Percentiles rank a stretch among this genome's conserved stretches.
Evolutionary conservation across 306 rosid species (phyloP).

Genomic region (Phaseolus lunatus): DNA sequence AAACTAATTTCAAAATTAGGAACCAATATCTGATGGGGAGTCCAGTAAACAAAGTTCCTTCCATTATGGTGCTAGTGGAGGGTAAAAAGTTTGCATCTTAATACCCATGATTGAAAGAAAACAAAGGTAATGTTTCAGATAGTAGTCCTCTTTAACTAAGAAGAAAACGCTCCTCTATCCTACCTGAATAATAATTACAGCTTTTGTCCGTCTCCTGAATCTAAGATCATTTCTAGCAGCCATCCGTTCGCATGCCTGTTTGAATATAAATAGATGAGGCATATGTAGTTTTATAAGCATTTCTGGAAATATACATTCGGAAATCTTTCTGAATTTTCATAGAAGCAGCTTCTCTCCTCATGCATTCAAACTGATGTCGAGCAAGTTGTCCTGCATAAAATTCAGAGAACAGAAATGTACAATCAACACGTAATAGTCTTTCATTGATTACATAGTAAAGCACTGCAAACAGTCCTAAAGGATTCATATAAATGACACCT

Average conservation of each 20-base stretch:
- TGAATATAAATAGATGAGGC: constrained; percentile 73
- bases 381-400: constrained; percentile 73
- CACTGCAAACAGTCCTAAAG: constrained; percentile 31
- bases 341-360: constrained; percentile 87
- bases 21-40: not conserved
- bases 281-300: constrained; percentile 50
- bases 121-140: constrained; percentile 13
- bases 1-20: constrained; percentile 8
- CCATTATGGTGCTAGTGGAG: not conserved
- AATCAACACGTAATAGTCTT: not conserved
- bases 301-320: constrained; percentile 62
- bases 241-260: constrained; percentile 73
- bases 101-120: not conserved
- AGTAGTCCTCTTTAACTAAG: constrained; percentile 5
- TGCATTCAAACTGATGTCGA: constrained; percentile 56
- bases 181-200: constrained; percentile 83
- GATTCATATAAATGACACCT: constrained; percentile 59
- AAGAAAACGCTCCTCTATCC: constrained; percentile 21
- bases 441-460: constrained; percentile 31
- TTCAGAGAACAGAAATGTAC: constrained; percentile 37
- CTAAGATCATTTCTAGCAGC: constrained; percentile 75
- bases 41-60: not conserved
- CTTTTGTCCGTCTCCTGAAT: constrained; percentile 61
- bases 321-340: constrained; percentile 72
- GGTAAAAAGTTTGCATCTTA: constrained; percentile 1